phyloP scores from a whole-genome alignment of 1,284 basidiomycete genomes.

The Apiotrichum montevideense region DNA sequence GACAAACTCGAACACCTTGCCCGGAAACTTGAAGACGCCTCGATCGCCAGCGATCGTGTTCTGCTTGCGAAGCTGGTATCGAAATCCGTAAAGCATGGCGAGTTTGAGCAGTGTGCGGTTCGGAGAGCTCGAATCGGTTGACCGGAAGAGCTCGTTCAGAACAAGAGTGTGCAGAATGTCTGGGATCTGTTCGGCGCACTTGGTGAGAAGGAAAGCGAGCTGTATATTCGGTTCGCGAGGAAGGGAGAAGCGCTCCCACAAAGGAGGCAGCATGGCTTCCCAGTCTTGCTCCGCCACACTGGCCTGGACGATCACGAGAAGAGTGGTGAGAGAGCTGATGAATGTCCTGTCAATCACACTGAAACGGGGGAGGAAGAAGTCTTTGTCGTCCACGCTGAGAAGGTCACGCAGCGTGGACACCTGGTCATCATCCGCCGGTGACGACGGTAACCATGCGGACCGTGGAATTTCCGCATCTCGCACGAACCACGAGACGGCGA shows the following conservation, averaged over 20 bases:
- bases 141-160: constrained; percentile 17
- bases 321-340: background rate
- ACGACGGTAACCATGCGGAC: constrained; percentile 15
- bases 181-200: constrained; percentile 33
- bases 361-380: background rate
- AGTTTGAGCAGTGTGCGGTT: constrained; percentile 24
- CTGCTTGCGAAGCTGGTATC: constrained; percentile 33
- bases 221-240: constrained; percentile 4
- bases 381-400: background rate
- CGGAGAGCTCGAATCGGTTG: constrained; percentile 10
- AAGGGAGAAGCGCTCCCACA: constrained; percentile 26
- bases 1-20: constrained; percentile 33
- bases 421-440: constrained; percentile 8
- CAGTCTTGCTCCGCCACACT: constrained; percentile 29
- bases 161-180: constrained; percentile 16
- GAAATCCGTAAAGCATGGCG: constrained; percentile 30
- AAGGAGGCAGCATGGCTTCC: constrained; percentile 22
- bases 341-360: background rate
- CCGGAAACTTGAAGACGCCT: constrained; percentile 33
- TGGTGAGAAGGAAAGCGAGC: constrained; percentile 33
- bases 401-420: background rate
- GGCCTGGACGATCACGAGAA: constrained; percentile 29
- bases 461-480: background rate
- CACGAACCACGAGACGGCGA: constrained; percentile 12
- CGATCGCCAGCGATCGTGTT: constrained; percentile 27